Conservation (phyloP, 495 filamentous ascomycete genomes). For the Hypoxylon cercidicola region DNA sequence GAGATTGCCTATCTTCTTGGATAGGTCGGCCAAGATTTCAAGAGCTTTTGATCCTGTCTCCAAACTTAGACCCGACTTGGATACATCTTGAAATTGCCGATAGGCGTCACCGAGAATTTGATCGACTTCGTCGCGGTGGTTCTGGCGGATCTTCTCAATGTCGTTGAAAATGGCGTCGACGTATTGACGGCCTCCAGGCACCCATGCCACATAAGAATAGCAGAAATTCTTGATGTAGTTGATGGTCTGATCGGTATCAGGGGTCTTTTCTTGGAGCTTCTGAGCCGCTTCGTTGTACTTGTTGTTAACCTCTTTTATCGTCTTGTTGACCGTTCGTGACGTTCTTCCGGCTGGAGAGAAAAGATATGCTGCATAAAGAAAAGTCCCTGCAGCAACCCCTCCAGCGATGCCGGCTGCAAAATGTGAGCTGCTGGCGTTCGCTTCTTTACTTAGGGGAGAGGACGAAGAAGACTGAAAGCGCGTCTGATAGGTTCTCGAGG, state of each 20-base stretch:
- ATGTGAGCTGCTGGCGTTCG: constrained; percentile 53
- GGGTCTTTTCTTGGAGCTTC: constrained; percentile 62
- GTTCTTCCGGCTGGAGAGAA: constrained; percentile 65
- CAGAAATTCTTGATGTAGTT: constrained; percentile 66
- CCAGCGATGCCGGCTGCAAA: constrained; percentile 62
- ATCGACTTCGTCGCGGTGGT: constrained; percentile 71
- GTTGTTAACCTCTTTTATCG: constrained; percentile 60
- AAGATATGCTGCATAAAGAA: constrained; percentile 65
- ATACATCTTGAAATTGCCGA: constrained; percentile 62
- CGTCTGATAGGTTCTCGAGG: background rate
- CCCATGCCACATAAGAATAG: constrained; percentile 69
- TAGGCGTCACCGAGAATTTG: constrained; percentile 69
- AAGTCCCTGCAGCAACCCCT: constrained; percentile 48
- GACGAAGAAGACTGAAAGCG: constrained; percentile 58
- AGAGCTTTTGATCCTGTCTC: constrained; percentile 62
- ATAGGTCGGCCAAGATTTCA: constrained; percentile 63
- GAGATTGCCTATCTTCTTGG: constrained; percentile 61
- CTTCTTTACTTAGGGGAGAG: constrained; percentile 39
- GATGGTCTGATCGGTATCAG: constrained; percentile 67
- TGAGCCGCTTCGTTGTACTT: constrained; percentile 63
- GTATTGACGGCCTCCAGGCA: constrained; percentile 71
- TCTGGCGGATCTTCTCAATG: constrained; percentile 66
- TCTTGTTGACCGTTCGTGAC: constrained; percentile 52
- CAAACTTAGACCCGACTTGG: constrained; percentile 60
- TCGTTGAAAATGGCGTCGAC: constrained; percentile 71